Conservation (phyloP, 208 protist genomes). For the Leishmania mexicana region DNA sequence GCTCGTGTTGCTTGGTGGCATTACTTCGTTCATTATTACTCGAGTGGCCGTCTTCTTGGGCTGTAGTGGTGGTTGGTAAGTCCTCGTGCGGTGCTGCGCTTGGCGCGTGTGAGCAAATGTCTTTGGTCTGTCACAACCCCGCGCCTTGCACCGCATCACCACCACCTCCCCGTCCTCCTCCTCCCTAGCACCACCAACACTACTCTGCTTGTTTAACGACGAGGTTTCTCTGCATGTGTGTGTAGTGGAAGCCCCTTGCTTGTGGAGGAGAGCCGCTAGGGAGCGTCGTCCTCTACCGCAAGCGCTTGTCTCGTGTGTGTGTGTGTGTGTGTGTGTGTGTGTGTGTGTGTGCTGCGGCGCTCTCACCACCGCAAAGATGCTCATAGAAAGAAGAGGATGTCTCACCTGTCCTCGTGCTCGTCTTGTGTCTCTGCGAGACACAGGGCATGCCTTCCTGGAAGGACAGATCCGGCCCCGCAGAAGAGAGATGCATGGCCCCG, state of each 20-base stretch:
- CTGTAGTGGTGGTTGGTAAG: neutral
- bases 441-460: neutral
- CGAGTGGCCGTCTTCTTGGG: neutral
- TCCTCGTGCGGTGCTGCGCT: neutral
- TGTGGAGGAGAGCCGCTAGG: neutral
- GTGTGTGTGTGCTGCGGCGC: neutral
- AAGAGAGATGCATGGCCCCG: neutral
- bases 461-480: neutral
- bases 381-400: neutral
- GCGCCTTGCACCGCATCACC: neutral
- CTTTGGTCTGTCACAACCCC: neutral
- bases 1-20: neutral
- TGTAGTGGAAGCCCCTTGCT: neutral
- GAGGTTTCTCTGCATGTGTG: neutral
- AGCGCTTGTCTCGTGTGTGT: neutral
- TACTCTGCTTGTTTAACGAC: no score
- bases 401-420: neutral
- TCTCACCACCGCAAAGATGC: neutral
- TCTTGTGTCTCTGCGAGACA: neutral
- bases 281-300: neutral
- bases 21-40: neutral
- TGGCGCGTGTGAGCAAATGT: neutral
- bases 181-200: no score
- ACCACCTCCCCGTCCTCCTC: no score
- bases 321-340: neutral